A percentile compares a stretch with the other conserved stretches of the same genome.
phyloP scores from a whole-genome alignment of 805 yeast genomes.

The Wickerhamomyces tratensis region DNA sequence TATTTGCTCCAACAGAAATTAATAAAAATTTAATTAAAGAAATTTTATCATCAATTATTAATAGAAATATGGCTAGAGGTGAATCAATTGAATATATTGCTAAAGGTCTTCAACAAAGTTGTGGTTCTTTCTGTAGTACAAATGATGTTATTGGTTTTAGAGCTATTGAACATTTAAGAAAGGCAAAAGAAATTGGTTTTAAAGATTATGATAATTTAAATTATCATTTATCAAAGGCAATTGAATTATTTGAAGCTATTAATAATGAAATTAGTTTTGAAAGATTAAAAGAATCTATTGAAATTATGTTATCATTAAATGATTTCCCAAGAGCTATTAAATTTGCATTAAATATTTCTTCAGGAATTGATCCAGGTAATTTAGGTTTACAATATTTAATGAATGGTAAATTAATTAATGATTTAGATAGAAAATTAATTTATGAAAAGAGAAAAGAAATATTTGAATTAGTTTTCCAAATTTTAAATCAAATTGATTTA shows the following conservation, averaged over 20 bases:
- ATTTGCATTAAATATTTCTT: constrained; percentile 69
- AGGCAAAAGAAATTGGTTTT: constrained; percentile 68
- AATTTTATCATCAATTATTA: constrained; percentile 79
- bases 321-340: constrained; percentile 82
- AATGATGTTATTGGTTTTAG: constrained; percentile 90
- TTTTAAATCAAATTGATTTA: constrained; percentile 64
- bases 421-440: constrained; percentile 34
- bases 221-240: constrained; percentile 64
- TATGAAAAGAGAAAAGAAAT: constrained; percentile 46
- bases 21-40: constrained; percentile 62
- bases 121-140: constrained; percentile 91
- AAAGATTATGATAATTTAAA: constrained; percentile 64
- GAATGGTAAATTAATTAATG: constrained; percentile 40
- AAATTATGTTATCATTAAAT: constrained; percentile 67
- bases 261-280: constrained; percentile 71
- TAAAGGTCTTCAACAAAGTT: constrained; percentile 77
- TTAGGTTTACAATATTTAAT: constrained; percentile 45
- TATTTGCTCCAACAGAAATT: constrained; percentile 61
- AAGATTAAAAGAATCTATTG: constrained; percentile 71
- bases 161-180: constrained; percentile 84
- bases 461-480: constrained; percentile 67
- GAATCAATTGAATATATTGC: constrained; percentile 89
- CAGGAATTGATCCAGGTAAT: constrained; percentile 53
- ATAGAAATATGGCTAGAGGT: constrained; percentile 83
- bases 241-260: constrained; percentile 67